A percentile compares a stretch with the other conserved stretches of the same genome.
phyloP scores from a whole-genome alignment of 768 basidiomycete species.

The Termitomyces sp. region DNA sequence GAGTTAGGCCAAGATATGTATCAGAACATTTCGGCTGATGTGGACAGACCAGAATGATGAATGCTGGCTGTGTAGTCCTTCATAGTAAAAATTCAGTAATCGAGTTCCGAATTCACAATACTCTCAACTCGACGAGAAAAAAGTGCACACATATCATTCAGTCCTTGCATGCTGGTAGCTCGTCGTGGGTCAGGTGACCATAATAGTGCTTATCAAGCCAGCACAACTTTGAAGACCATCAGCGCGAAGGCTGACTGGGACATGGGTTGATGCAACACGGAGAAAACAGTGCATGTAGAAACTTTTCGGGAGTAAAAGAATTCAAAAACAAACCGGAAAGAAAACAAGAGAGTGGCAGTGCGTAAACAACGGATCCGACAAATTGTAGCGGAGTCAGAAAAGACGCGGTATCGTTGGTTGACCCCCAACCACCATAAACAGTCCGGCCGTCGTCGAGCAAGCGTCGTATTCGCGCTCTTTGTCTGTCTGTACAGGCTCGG shows the following conservation, averaged over 20 bases:
- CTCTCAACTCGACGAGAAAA: neutral
- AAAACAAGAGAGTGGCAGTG: slow-evolving; percentile 8
- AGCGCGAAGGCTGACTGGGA: neutral
- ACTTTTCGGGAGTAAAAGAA: neutral
- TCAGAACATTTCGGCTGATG: neutral
- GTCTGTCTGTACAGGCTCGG: slow-evolving; percentile 17
- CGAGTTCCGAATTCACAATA: neutral
- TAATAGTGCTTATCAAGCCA: neutral
- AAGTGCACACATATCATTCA: neutral
- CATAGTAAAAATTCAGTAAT: too few relatives aligned
- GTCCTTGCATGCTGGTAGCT: too few relatives aligned
- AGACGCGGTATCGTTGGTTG: slow-evolving; percentile 37
- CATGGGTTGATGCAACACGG: neutral
- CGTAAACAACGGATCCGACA: slow-evolving; percentile 25
- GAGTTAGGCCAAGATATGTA: too few relatives aligned
- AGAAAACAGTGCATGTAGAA: neutral
- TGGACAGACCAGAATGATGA: neutral
- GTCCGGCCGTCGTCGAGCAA: slow-evolving; percentile 20
- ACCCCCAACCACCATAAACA: slow-evolving; percentile 39
- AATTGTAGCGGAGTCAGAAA: slow-evolving; percentile 42
- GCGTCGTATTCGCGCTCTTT: slow-evolving; percentile 21
- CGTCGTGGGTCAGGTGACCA: neutral
- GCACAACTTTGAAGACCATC: neutral
- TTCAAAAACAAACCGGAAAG: neutral
- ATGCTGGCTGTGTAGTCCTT: too few relatives aligned